A percentile compares a stretch with the other conserved stretches of the same genome.
Evolutionary conservation across 352 stramenopile genomes (phyloP).

Genomic region (Phytophthora ramorum): DNA sequence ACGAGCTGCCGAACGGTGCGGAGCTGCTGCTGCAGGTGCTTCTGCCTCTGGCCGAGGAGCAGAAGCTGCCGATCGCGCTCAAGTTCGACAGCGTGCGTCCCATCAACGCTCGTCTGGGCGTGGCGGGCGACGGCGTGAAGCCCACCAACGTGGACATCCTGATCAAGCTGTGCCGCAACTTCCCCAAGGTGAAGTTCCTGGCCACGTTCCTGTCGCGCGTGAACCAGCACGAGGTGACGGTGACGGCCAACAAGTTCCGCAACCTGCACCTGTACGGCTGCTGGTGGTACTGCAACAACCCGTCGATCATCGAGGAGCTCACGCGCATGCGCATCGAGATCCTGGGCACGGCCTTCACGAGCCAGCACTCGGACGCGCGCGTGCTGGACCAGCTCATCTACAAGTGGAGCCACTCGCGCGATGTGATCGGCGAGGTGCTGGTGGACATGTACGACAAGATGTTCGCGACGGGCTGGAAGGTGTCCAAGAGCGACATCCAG

Average conservation of each 20-base stretch:
- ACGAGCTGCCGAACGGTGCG: slow-evolving; percentile 46
- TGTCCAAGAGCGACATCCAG: slow-evolving; percentile 84
- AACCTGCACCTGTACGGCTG: slow-evolving; percentile 96
- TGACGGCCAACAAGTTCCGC: slow-evolving; percentile 94
- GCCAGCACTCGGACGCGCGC: slow-evolving; percentile 94
- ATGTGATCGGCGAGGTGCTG: slow-evolving; percentile 90
- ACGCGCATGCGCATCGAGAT: slow-evolving; percentile 94
- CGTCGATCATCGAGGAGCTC: slow-evolving; percentile 91
- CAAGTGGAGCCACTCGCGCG: slow-evolving; percentile 95
- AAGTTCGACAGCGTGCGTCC: slow-evolving; percentile 94
- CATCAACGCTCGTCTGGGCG: slow-evolving; percentile 83
- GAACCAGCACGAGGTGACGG: slow-evolving; percentile 95
- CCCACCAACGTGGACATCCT: slow-evolving; percentile 89
- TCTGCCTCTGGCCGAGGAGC: slow-evolving; percentile 88
- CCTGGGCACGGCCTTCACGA: slow-evolving; percentile 93
- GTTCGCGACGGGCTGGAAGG: slow-evolving; percentile 82
- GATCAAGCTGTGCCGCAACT: slow-evolving; percentile 83
- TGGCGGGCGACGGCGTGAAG: slow-evolving; percentile 93
- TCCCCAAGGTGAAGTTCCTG: slow-evolving; percentile 94
- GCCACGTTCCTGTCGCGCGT: slow-evolving; percentile 94
- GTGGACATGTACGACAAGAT: slow-evolving; percentile 91
- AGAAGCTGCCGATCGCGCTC: slow-evolving; percentile 91
- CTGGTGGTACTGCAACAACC: slow-evolving; percentile 97
- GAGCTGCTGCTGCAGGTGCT: slow-evolving; percentile 90
- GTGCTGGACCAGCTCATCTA: slow-evolving; percentile 96